These are phyloP conservation scores for Gaeumannomyces sp. DNA, from an alignment of 2,329 filamentous ascomycete species.

Conservation along the genomic window DNA sequence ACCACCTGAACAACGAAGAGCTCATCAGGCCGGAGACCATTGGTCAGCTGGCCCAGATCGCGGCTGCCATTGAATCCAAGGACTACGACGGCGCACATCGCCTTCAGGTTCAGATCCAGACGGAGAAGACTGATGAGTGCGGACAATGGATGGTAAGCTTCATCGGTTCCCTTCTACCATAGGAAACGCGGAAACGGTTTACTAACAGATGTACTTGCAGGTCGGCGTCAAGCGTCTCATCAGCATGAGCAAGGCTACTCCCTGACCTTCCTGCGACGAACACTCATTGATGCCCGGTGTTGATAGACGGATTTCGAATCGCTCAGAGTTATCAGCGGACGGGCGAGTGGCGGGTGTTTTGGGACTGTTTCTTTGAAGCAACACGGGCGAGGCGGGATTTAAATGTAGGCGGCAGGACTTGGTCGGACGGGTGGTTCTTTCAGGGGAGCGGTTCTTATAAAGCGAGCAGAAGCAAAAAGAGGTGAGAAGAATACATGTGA, in stretches of 20 bases:
- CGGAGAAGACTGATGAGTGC: slow-evolving; percentile 72
- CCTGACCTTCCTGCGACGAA: slow-evolving; percentile 18
- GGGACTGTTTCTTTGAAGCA: neutral
- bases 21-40: slow-evolving; percentile 76
- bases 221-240: slow-evolving; percentile 58
- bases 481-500: neutral
- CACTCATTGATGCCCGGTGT: neutral
- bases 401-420: neutral
- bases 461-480: neutral
- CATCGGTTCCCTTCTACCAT: neutral
- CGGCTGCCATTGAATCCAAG: slow-evolving; percentile 59
- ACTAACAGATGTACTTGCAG: slow-evolving; percentile 23
- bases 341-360: neutral
- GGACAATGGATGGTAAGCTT: slow-evolving; percentile 78
- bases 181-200: neutral
- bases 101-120: slow-evolving; percentile 70
- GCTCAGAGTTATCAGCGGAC: neutral
- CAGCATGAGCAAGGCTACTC: slow-evolving; percentile 57
- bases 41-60: slow-evolving; percentile 56
- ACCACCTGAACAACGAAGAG: slow-evolving; percentile 94
- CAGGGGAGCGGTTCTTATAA: neutral
- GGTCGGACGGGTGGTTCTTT: neutral
- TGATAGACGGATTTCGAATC: neutral
- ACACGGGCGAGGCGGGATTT: too few species aligned
- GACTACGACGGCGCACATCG: slow-evolving; percentile 62